These are phyloP conservation scores for Myriosclerotinia curreyana DNA, from an alignment of 2,329 filamentous ascomycete genomes.

Conservation along the genomic window DNA sequence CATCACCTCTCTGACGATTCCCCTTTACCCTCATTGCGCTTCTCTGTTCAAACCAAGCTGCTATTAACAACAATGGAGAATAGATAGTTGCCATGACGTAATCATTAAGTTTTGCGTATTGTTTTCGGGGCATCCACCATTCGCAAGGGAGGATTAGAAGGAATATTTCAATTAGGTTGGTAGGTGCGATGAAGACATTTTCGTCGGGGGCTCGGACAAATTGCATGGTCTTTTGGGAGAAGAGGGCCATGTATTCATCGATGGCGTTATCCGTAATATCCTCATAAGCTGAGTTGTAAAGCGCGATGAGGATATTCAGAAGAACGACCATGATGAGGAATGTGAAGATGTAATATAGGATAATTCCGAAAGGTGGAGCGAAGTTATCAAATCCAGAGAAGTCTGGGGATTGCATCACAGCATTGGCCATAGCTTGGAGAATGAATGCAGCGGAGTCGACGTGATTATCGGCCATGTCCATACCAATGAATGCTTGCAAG, in stretches of 20 bases:
- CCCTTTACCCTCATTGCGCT: slow-evolving; percentile 63
- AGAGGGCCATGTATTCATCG: slow-evolving; percentile 93
- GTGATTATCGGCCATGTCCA: slow-evolving; percentile 78
- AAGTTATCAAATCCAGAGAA: slow-evolving; percentile 88
- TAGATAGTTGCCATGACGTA: slow-evolving; percentile 84
- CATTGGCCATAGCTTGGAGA: slow-evolving; percentile 79
- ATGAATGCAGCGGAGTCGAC: slow-evolving; percentile 69
- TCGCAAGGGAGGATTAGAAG: slow-evolving; percentile 76
- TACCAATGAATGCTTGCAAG: slow-evolving; percentile 88
- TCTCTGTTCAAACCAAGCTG: slow-evolving; percentile 67
- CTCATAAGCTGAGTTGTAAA: slow-evolving; percentile 95
- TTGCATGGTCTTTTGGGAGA: slow-evolving; percentile 91
- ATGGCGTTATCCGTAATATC: slow-evolving; percentile 79
- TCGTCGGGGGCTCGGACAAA: slow-evolving; percentile 96
- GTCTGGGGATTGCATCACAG: slow-evolving; percentile 87
- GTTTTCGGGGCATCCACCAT: slow-evolving; percentile 82
- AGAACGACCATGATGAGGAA: slow-evolving; percentile 95
- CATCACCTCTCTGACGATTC: slow-evolving; percentile 77
- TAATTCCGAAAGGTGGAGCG: slow-evolving; percentile 85
- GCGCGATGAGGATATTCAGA: slow-evolving; percentile 92
- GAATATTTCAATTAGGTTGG: slow-evolving; percentile 90
- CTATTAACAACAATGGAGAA: slow-evolving; percentile 75
- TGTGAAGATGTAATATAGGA: slow-evolving; percentile 96
- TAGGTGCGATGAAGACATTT: slow-evolving; percentile 94
- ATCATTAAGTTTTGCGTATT: slow-evolving; percentile 83